These are phyloP conservation scores for Neoscytalidium dimidiatum DNA, from an alignment of 2,329 filamentous ascomycete species.

Conservation along the genomic window DNA sequence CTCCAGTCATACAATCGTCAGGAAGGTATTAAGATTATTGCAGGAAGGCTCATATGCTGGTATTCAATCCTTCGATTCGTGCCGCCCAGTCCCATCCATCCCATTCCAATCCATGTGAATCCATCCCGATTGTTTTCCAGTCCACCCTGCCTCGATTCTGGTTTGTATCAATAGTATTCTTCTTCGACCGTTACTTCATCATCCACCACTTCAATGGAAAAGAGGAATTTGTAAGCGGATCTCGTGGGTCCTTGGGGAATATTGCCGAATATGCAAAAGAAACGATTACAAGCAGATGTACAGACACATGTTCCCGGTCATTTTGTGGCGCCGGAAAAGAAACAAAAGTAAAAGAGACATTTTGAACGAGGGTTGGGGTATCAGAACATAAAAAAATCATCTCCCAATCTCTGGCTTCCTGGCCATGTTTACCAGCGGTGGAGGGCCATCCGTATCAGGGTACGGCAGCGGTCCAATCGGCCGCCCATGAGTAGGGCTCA, in stretches of 20 bases:
- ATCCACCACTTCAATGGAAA: neutral
- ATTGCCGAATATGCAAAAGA: neutral
- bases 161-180: neutral
- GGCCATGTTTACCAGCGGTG: constrained; percentile 81
- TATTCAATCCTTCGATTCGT: neutral
- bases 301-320: neutral
- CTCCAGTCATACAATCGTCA: neutral
- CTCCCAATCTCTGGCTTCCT: constrained; percentile 73
- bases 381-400: constrained; percentile 2
- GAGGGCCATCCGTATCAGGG: constrained; percentile 76
- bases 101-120: neutral
- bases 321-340: neutral
- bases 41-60: neutral
- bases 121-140: neutral
- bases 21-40: neutral
- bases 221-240: neutral
- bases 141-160: neutral
- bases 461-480: constrained; percentile 64
- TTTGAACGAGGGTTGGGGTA: neutral
- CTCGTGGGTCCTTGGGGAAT: neutral
- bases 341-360: neutral
- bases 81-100: neutral
- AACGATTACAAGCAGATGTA: neutral
- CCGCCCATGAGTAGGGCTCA: constrained; percentile 26
- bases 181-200: neutral